phyloP scores from a whole-genome alignment of 2,329 filamentous ascomycete genomes.

The Macrophomina phaseolina region DNA sequence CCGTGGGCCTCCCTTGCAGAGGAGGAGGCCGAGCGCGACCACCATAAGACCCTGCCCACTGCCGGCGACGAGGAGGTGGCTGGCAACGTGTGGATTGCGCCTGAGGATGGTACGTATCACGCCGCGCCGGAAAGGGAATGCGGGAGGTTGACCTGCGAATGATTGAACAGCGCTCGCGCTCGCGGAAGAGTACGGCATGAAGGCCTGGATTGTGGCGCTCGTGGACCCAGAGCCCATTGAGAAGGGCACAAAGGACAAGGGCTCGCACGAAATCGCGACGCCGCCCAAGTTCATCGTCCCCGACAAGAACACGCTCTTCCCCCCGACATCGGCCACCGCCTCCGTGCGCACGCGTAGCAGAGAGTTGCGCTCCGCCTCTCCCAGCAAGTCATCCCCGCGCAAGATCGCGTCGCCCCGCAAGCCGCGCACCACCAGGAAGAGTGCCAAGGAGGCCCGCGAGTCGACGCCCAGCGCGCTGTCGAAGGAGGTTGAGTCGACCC shows the following conservation, averaged over 20 bases:
- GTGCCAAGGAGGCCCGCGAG: conserved; percentile 40
- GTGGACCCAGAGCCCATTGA: conserved; percentile 85
- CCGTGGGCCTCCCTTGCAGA: conserved; percentile 75
- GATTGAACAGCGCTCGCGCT: conserved; percentile 72
- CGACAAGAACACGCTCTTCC: conserved; percentile 44
- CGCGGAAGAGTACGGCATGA: conserved; percentile 85
- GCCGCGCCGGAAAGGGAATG: neutral
- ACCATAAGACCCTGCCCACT: conserved; percentile 80
- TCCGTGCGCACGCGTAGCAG: conserved; percentile 50
- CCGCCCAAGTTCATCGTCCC: conserved; percentile 79
- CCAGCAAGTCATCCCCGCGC: conserved; percentile 56
- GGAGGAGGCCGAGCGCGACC: conserved; percentile 77
- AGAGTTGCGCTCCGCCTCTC: conserved; percentile 65
- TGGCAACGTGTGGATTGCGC: conserved; percentile 95
- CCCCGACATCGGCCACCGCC: conserved; percentile 35
- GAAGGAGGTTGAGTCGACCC: conserved; percentile 38
- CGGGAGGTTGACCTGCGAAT: neutral
- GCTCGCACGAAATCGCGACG: conserved; percentile 73
- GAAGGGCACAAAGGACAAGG: conserved; percentile 68
- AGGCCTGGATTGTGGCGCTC: conserved; percentile 88
- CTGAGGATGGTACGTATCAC: conserved; percentile 64
- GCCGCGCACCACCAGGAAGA: conserved; percentile 53
- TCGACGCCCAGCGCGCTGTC: conserved; percentile 52
- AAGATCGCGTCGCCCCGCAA: conserved; percentile 61
- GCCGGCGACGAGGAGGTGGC: conserved; percentile 92